Percentiles rank a stretch among this genome's conserved stretches.
Evolutionary conservation across 2,329 filamentous ascomycete genomes (phyloP).

Genomic region (Calonectria naviculata): DNA sequence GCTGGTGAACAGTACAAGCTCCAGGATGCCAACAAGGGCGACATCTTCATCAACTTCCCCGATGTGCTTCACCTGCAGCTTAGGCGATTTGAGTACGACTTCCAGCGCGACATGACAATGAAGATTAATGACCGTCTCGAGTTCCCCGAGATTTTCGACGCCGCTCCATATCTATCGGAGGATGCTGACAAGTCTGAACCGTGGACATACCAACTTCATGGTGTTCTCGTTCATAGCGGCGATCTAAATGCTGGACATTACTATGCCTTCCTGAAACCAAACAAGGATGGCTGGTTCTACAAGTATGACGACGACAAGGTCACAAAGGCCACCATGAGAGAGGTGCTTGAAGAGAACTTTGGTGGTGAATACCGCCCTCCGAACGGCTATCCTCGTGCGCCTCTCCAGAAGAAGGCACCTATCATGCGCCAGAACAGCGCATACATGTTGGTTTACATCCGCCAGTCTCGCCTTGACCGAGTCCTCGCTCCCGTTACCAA

Average conservation of each 20-base stretch:
- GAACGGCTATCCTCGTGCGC: conserved; percentile 58
- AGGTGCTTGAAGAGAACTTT: conserved; percentile 96
- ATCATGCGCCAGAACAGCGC: conserved; percentile 81
- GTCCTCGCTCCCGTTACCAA: conserved; percentile 82
- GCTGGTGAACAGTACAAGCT: conserved; percentile 90
- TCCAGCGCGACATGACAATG: conserved; percentile 97
- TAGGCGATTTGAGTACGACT: conserved; percentile 98
- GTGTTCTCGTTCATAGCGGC: conserved; percentile 95
- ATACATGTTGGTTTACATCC: conserved; percentile 99
- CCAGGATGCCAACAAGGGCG: conserved; percentile 97
- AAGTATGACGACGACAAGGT: conserved; percentile 98
- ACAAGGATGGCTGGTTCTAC: conserved; percentile 94
- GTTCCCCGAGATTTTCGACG: conserved; percentile 86
- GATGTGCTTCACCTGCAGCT: conserved; percentile 94
- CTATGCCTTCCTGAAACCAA: conserved; percentile 95
- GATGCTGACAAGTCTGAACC: conserved; percentile 89
- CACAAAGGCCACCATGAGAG: conserved; percentile 89
- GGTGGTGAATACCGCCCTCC: conserved; percentile 81
- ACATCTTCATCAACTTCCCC: conserved; percentile 96
- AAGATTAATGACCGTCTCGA: conserved; percentile 97
- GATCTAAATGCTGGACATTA: conserved; percentile 98
- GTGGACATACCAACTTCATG: conserved; percentile 93
- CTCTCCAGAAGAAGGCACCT: conserved; percentile 66
- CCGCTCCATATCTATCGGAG: conserved; percentile 86
- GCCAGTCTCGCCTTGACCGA: conserved; percentile 85